Conservation (phyloP, 805 yeast species). For the Yarrowia deformans region DNA sequence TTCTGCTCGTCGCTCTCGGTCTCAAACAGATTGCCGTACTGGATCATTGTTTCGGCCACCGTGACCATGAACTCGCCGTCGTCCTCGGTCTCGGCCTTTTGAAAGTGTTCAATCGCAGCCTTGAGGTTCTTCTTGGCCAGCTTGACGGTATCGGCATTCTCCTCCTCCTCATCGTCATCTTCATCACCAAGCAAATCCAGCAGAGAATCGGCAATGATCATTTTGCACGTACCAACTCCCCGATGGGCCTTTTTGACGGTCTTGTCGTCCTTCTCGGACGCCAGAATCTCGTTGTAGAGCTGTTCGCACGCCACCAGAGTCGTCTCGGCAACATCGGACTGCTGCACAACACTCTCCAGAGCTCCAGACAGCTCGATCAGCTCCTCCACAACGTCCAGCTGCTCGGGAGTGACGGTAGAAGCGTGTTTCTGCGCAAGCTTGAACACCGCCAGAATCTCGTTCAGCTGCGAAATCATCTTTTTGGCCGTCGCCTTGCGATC, state of each 20-base stretch:
- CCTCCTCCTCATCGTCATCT: slow-evolving; percentile 44
- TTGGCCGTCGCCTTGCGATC: slow-evolving; percentile 27
- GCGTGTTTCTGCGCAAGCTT: slow-evolving; percentile 53
- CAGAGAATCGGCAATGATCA: slow-evolving; percentile 48
- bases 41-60: slow-evolving; percentile 84
- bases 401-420: slow-evolving; percentile 31
- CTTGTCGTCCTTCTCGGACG: slow-evolving; percentile 5
- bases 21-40: slow-evolving; percentile 75
- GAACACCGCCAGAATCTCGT: slow-evolving; percentile 56
- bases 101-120: slow-evolving; percentile 64
- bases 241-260: slow-evolving; percentile 45
- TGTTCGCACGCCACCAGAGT: slow-evolving; percentile 12
- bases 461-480: slow-evolving; percentile 23
- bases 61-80: slow-evolving; percentile 84
- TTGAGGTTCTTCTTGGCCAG: slow-evolving; percentile 55
- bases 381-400: slow-evolving; percentile 62
- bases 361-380: slow-evolving; percentile 62
- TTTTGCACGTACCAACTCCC: slow-evolving; percentile 49
- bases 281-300: slow-evolving; percentile 24
- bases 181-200: slow-evolving; percentile 46
- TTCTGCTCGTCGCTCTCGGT: slow-evolving; percentile 74
- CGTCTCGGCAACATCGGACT: slow-evolving; percentile 39
- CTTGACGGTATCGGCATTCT: slow-evolving; percentile 45
- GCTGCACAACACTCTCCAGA: slow-evolving; percentile 55
- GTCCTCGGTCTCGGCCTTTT: slow-evolving; percentile 67